Percentiles rank a stretch among this genome's conserved stretches.
These are phyloP conservation scores for Wickerhamomyces kurtzmanii DNA, from an alignment of 805 yeast genomes.

Conservation along the genomic window DNA sequence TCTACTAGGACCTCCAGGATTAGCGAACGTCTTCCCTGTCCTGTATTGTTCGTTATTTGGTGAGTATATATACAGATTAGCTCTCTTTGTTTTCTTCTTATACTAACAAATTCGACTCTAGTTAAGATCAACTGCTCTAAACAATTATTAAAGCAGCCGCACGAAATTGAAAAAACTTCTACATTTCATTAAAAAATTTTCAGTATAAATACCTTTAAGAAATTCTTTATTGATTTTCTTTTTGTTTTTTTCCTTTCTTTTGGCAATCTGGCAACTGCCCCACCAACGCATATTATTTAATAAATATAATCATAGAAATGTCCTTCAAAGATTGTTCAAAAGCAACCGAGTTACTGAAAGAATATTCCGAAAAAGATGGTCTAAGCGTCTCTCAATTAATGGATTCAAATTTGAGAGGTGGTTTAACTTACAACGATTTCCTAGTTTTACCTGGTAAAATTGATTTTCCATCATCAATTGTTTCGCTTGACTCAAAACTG, in stretches of 20 bases:
- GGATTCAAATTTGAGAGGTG: conserved; percentile 89
- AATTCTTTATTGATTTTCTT: neutral
- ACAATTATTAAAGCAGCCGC: too few species aligned
- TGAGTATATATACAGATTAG: too few species aligned
- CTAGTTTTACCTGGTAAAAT: conserved; percentile 93
- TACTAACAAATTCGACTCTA: too few species aligned
- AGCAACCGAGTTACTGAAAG: conserved; percentile 59
- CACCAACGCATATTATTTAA: neutral
- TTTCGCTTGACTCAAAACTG: conserved; percentile 73
- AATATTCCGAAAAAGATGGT: conserved; percentile 74
- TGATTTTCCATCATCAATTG: conserved; percentile 72
- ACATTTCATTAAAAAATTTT: too few species aligned
- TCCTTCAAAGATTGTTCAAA: conserved; percentile 33
- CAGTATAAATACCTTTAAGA: neutral
- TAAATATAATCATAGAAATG: conserved; percentile 7
- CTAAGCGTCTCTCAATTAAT: conserved; percentile 73
- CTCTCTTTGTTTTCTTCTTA: too few species aligned
- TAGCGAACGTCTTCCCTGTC: too few species aligned
- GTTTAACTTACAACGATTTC: conserved; percentile 95
- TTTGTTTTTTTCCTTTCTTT: conserved; percentile 1
- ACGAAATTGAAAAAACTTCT: too few species aligned
- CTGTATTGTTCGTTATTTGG: too few species aligned
- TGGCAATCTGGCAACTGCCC: conserved; percentile 3
- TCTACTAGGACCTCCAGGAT: too few species aligned
- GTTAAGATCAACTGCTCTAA: too few species aligned